phyloP scores from a whole-genome alignment of 2,329 filamentous ascomycete species.

The Xylaria sp. region DNA sequence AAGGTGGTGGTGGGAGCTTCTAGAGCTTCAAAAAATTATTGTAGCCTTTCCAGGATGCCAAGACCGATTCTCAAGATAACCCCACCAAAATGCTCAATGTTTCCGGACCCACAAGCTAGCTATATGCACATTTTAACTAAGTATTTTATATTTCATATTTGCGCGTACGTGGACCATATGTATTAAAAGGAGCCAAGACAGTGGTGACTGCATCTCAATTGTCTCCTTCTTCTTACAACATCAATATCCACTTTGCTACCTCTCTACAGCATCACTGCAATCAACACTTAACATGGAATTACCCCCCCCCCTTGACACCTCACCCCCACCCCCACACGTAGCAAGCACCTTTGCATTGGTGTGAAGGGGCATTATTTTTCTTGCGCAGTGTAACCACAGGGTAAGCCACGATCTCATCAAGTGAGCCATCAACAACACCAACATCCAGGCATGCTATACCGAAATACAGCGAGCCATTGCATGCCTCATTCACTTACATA shows the following conservation, averaged over 20 bases:
- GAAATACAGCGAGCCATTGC: neutral
- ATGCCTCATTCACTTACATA: neutral
- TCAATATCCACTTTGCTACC: too few species aligned
- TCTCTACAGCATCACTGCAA: too few species aligned
- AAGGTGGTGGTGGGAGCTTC: slow-evolving; percentile 48
- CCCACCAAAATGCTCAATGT: neutral
- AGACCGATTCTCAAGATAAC: slow-evolving; percentile 13
- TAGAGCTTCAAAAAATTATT: slow-evolving; percentile 62
- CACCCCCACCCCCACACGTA: neutral
- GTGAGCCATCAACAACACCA: neutral
- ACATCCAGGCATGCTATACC: neutral
- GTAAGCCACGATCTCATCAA: neutral
- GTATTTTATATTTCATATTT: neutral
- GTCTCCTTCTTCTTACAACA: too few species aligned
- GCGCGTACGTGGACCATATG: neutral
- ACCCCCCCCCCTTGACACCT: neutral
- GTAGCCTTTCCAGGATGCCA: slow-evolving; percentile 53
- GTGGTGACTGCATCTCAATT: too few species aligned
- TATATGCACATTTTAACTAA: neutral
- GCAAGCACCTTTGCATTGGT: neutral
- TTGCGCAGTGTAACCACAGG: neutral
- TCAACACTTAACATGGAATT: neutral
- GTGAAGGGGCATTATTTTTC: too few species aligned
- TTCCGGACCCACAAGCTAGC: too few species aligned
- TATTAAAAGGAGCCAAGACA: neutral